Evolutionary conservation across 495 filamentous ascomycete genomes (phyloP), one percentile per base, ranked within the genome.

Genomic region (Aspergillus diversus): DNA sequence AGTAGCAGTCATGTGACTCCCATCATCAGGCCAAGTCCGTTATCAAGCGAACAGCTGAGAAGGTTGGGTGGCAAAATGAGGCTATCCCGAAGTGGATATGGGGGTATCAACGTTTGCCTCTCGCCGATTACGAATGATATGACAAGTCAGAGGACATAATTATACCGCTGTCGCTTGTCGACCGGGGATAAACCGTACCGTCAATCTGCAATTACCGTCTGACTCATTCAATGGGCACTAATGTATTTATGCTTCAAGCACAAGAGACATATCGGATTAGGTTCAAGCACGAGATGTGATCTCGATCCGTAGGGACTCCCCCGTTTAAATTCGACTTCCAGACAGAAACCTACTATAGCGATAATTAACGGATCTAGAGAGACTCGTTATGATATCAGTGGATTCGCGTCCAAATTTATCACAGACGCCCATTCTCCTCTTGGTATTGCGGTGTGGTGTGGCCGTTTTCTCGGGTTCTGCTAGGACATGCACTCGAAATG

Each of bases 361-460:
- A 33, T 52, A 16, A 53, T 53, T 34, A 27, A 37, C 5, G 35
- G n/a, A 31, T 13, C 17, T n/a, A 43, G 33, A 16, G 11, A n/a
- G 8, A 7, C 33, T n/a, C 9, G 6, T 17, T 42, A 35, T 42
- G 58, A 53, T 53, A 60, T 31, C 48, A 60, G n/a, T 16, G 48
- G 34, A 53, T 39, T 43, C 34, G 33, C 17, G 9, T 50, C 9
- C 17, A 21, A 21, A 7, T 50, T 50, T 50, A 50, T 50, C 11
- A 39, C 34, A 21, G n/a, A 33, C 21, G 33, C 37, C 15, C 32
- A 16, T 15, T 52, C 52, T 13, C 21, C 16, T 43, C 21, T 27
- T 16, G 17, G 21, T 46, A 7, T 49, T 60, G 58, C 58, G 58
- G 58, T 60, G 58, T 53, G 58, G 51, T 17, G 31, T 43, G 33